A percentile compares a stretch with the other conserved stretches of the same genome.
phyloP scores from a whole-genome alignment of 768 basidiomycete species.

The Porphyrellus cyaneotinctus region DNA sequence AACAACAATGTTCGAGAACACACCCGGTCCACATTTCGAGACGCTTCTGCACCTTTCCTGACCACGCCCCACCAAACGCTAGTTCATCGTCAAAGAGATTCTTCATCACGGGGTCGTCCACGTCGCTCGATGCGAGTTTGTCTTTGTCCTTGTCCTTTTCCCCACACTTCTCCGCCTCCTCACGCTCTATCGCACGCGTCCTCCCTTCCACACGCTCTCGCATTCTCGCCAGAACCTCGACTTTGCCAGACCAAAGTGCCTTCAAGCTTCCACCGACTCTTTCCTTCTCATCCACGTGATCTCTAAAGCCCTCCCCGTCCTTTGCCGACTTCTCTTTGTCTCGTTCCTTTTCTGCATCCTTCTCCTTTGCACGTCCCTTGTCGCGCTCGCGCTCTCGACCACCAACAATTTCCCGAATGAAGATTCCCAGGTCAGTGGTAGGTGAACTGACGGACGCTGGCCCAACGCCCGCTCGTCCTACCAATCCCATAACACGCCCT shows the following conservation, averaged over 20 bases:
- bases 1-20: conserved; percentile 13
- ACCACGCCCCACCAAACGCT: conserved; percentile 35
- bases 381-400: conserved; percentile 29
- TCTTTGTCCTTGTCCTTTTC: conserved; percentile 29
- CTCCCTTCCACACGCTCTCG: conserved; percentile 28
- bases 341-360: conserved; percentile 29
- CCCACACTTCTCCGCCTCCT: conserved; percentile 24
- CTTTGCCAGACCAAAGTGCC: conserved; percentile 32
- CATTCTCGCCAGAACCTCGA: conserved; percentile 26
- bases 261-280: conserved; percentile 31
- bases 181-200: conserved; percentile 21
- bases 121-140: conserved; percentile 28
- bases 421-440: conserved; percentile 48
- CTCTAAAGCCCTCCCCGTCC: conserved; percentile 33
- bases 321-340: conserved; percentile 37
- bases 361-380: conserved; percentile 34
- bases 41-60: conserved; percentile 43
- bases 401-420: conserved; percentile 44
- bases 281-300: conserved; percentile 34
- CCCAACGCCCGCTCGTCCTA: conserved; percentile 35
- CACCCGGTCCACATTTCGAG: conserved; percentile 49
- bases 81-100: conserved; percentile 30
- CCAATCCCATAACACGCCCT: conserved; percentile 37
- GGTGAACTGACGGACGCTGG: conserved; percentile 42
- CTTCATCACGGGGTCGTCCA: conserved; percentile 25